Base-by-base conservation (phyloP, 1,284 basidiomycete genomes). In the Violaceomyces palustris region DNA sequence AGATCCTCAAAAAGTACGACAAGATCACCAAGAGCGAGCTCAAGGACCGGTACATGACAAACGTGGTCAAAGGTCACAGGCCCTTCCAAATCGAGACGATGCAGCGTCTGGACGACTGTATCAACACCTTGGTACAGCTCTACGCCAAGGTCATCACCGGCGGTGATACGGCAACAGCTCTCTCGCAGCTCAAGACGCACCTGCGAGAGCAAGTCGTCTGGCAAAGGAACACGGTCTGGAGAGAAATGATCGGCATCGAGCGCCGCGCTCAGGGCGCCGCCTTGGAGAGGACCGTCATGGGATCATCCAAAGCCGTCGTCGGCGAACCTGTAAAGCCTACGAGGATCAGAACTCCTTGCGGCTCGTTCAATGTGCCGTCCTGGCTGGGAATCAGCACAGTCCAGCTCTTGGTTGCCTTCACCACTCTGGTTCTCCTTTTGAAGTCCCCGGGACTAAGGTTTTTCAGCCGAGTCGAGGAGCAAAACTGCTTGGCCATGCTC, bases 1-100 rank as follows among this genome's bases (percentile, higher is more conserved):
- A 98, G 79, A 93, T 96, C 29, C 74, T 96, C 66, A 98, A 98
- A 75, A 97, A 97, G 86, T 96, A 94, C 70, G 93, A 97, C 80
- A 97, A 97, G 75, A 88, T 94, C 57, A 89, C 85, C 1, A 83
- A 85, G 58, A 87, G 81, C 53, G 81, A 86, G 79, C 81, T 96
- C 54, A 87, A 93, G 77, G 83, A 87, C 53, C 75, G 79, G 10
- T 97, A 93, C 74, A 79, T 97, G 64, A 81, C 83, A 49, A 79
- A 83, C 6, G 76, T 81, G 11, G 85, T 97, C n/a, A 82, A 88
- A 12, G 42, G 39, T 8, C 60, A 72, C 43, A 59, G 63, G 37
- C 69, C 70, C 12, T 73, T 73, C 45, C 44, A 47, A 21, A 77
- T 83, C 6, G 86, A 84, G 68, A 80, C 83, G 55, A 79, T 77